phyloP scores from a whole-genome alignment of 306 rosid species.

The Carpinus fangiana region DNA sequence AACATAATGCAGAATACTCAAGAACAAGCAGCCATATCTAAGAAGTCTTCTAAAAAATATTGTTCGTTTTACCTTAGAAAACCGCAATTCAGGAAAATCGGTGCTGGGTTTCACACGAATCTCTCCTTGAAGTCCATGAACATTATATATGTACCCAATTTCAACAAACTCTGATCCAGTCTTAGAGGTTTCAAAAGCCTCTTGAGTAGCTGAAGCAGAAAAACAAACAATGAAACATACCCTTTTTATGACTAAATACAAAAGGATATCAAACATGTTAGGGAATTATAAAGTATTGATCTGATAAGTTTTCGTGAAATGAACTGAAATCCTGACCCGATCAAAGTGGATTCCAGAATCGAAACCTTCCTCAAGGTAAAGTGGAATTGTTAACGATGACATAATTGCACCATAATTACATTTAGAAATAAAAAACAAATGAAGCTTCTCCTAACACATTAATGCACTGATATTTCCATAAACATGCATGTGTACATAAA shows the following conservation, averaged over 20 bases:
- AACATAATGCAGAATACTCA: background rate
- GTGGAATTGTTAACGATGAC: background rate
- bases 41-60: background rate
- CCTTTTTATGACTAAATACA: background rate
- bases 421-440: background rate
- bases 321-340: no score
- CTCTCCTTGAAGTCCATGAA: constrained; percentile 84
- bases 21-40: background rate
- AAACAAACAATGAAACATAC: constrained; percentile 4
- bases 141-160: constrained; percentile 69
- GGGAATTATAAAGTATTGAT: background rate
- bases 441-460: background rate
- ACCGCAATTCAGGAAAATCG: constrained; percentile 82
- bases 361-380: no score
- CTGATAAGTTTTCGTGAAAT: no score
- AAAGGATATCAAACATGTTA: background rate
- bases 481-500: background rate
- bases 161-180: constrained; percentile 47
- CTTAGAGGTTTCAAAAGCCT: constrained; percentile 41
- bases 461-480: background rate
- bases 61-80: constrained; percentile 53
- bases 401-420: background rate
- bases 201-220: constrained; percentile 44
- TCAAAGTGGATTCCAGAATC: no score
- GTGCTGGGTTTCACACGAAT: constrained; percentile 71